Base-by-base conservation (phyloP, 2,329 filamentous ascomycete genomes). In the Polytolypa hystricis region DNA sequence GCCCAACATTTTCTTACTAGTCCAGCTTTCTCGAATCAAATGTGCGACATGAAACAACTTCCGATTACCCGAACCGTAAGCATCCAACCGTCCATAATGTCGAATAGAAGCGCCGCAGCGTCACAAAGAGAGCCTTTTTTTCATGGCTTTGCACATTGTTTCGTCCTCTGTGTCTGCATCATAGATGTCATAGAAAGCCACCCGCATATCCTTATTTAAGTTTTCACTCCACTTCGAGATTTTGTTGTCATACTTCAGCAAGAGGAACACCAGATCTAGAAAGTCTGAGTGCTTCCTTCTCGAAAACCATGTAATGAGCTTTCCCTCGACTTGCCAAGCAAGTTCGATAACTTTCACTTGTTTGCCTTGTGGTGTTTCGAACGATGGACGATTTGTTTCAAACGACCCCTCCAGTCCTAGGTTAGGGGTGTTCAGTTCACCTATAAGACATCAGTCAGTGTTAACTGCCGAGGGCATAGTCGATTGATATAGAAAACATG, bases 281-380 rank as follows among this genome's bases (percentile, higher is more conserved):
- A 38, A 33, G 26, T 41, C 39, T 4, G 34, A 38, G 29, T 37
- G 9, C 23, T 41, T 37, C 16, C 34, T 27, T 20, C 34, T 41
- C 6, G 9, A 6, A 20, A 37, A 33, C 33, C 39, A 37, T 12
- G 39, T 30, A 15, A 2, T 29, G 21, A 41, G 39, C 25, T 41
- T 41, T 28, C 12, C 29, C 20, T 32, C 34, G 20, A 41, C 10
- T 29, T 41, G 39, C 28, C 16, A 37, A 14, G 34, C 38, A 17
- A 37, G 26, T 19, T 33, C 29, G 15, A 37, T 41, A 23, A 41
- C 39, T 6, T 32, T 37, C 9, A 41, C 39, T 19, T 11, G 29
- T 7, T 28, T 26, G 4, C 34, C 39, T 33, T 37, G 33, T n/a
- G 38, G 38, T 19, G 38, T 37, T 12, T 32, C n/a, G 12, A 41